Conservation (phyloP, 106 monocot genomes). For the Apostasia ramifera region DNA sequence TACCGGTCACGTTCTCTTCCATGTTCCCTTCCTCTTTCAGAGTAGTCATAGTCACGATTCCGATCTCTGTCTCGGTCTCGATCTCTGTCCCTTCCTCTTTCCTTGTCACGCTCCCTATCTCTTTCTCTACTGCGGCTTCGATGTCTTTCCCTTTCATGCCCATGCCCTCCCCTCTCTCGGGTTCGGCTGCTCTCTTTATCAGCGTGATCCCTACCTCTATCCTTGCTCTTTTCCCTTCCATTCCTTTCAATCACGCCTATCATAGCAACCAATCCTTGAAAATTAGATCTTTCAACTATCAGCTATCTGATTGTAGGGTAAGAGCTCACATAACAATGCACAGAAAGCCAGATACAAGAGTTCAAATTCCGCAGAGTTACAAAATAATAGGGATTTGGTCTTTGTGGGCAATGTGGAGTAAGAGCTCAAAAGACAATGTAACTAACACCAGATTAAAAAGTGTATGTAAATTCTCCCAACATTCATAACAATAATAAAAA, state of each 20-base stretch:
- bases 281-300: neutral
- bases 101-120: slow-evolving; percentile 43
- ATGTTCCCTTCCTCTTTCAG: slow-evolving; percentile 55
- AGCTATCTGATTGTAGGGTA: neutral
- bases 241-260: slow-evolving; percentile 41
- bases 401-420: neutral
- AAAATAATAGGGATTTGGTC: neutral
- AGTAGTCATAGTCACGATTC: slow-evolving; percentile 29
- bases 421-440: no score
- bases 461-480: no score
- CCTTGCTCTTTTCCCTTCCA: slow-evolving; percentile 47
- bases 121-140: slow-evolving; percentile 83
- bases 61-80: slow-evolving; percentile 14
- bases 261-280: neutral
- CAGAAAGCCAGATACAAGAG: neutral
- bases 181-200: slow-evolving; percentile 40
- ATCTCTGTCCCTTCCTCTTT: slow-evolving; percentile 45
- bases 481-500: no score
- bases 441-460: no score
- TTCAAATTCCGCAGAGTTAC: neutral
- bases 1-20: slow-evolving; percentile 64
- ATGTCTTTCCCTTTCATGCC: slow-evolving; percentile 49
- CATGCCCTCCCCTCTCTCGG: slow-evolving; percentile 36
- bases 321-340: neutral
- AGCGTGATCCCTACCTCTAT: slow-evolving; percentile 36